phyloP scores from a whole-genome alignment of 176 grass and related monocot genomes.

The Triticum monococcum region DNA sequence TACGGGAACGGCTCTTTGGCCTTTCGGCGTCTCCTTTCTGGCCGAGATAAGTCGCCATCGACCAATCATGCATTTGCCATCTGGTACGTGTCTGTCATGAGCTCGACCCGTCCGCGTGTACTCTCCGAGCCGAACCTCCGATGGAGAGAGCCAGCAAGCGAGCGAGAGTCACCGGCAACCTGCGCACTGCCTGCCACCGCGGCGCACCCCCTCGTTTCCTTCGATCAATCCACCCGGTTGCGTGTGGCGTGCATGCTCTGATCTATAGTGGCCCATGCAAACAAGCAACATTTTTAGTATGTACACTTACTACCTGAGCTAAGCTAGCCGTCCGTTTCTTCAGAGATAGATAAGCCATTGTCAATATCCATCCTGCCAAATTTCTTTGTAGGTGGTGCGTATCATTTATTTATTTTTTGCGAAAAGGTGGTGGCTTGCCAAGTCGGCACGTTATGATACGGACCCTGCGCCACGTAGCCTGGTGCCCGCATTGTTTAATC shows the following conservation, averaged over 20 bases:
- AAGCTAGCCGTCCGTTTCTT: too few relatives aligned
- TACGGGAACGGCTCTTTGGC: neutral
- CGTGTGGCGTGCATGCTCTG: neutral
- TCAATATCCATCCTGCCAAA: neutral
- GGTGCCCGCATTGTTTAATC: too few relatives aligned
- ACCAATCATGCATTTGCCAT: neutral
- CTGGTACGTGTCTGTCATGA: neutral
- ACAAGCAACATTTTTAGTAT: neutral
- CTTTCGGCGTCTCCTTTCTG: neutral
- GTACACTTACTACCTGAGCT: too few relatives aligned
- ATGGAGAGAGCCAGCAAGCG: neutral
- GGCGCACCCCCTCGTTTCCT: too few relatives aligned
- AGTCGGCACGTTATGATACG: neutral
- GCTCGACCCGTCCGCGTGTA: neutral
- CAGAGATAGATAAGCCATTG: neutral
- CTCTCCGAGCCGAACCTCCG: neutral
- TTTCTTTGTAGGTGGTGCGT: neutral
- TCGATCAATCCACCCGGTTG: neutral
- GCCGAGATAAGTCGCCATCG: neutral
- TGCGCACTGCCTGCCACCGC: neutral
- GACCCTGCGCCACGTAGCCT: neutral
- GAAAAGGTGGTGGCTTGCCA: too few relatives aligned
- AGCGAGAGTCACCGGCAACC: neutral
- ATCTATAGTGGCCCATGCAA: neutral
- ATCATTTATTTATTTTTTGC: too few relatives aligned